Percentiles rank a stretch among this genome's conserved stretches.
phyloP scores from a whole-genome alignment of 441 rosid genomes.

The Metrosideros polymorpha region DNA sequence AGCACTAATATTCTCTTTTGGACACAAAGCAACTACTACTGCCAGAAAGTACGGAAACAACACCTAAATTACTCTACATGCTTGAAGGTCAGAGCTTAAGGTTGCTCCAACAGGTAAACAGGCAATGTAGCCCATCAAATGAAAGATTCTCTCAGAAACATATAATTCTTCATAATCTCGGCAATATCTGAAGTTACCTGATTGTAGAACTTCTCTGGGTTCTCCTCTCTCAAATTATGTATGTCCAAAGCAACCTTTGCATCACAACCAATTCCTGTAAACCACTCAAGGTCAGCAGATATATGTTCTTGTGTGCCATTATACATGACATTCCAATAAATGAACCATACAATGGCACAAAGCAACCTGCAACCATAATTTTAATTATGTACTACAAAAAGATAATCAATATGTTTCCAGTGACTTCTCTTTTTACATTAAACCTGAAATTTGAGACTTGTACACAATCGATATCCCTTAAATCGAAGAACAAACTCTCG shows the following conservation, averaged over 20 bases:
- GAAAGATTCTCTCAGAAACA: background rate
- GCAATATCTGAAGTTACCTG: conserved; percentile 33
- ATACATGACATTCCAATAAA: background rate
- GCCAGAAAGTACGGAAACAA: background rate
- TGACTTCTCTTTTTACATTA: background rate
- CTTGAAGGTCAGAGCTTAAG: background rate
- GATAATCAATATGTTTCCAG: background rate
- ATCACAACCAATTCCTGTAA: conserved; percentile 91
- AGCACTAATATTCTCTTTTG: background rate
- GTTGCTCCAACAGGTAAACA: background rate
- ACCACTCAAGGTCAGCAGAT: background rate
- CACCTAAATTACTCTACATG: background rate
- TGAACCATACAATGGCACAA: background rate
- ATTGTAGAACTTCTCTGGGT: conserved; percentile 87
- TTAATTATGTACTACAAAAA: background rate
- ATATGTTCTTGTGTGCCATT: background rate
- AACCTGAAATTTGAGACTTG: background rate
- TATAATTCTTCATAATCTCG: background rate
- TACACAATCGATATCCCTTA: background rate
- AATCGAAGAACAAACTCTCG: background rate
- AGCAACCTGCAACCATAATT: background rate
- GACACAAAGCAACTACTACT: background rate
- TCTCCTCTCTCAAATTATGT: conserved; percentile 90
- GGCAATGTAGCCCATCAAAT: background rate
- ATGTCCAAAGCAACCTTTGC: conserved; percentile 97